These are phyloP conservation scores for Castanopsis chinensis DNA, from an alignment of 306 rosid genomes.

Conservation along the genomic window DNA sequence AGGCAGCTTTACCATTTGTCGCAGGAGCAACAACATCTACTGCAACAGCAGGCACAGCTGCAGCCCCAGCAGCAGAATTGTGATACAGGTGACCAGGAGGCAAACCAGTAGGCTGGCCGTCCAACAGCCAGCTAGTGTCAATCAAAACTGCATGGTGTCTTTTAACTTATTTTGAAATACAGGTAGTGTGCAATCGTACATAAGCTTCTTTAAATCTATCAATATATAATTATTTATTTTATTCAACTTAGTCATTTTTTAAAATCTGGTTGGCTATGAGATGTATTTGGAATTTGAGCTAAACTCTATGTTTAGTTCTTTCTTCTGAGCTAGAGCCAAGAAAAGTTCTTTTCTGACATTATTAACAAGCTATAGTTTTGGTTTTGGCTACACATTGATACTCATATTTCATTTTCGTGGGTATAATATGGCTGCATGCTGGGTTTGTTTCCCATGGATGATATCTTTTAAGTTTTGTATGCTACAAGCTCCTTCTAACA, in stretches of 20 bases:
- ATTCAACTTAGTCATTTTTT: slow-evolving; percentile 1
- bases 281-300: not conserved
- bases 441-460: not conserved
- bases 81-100: slow-evolving; percentile 24
- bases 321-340: not conserved
- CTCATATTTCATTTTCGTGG: not conserved
- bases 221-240: not conserved
- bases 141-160: slow-evolving; percentile 13
- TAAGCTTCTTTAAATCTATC: not conserved
- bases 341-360: not conserved
- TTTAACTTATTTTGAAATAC: slow-evolving; percentile 15
- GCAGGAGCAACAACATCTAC: slow-evolving; percentile 30
- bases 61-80: slow-evolving; percentile 43
- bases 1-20: slow-evolving; percentile 38
- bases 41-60: slow-evolving; percentile 29
- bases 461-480: not conserved
- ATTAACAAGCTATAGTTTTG: not conserved
- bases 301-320: not conserved
- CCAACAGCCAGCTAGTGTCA: slow-evolving; percentile 9
- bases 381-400: not conserved
- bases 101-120: slow-evolving; percentile 13
- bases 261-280: not conserved
- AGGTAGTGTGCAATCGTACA: slow-evolving; percentile 16
- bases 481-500: too few relatives aligned
- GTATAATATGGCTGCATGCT: not conserved